A percentile compares a stretch with the other conserved stretches of the same genome.
Evolutionary conservation across 2,329 filamentous ascomycete genomes (phyloP).

Genomic region (Chaetomium sp.): DNA sequence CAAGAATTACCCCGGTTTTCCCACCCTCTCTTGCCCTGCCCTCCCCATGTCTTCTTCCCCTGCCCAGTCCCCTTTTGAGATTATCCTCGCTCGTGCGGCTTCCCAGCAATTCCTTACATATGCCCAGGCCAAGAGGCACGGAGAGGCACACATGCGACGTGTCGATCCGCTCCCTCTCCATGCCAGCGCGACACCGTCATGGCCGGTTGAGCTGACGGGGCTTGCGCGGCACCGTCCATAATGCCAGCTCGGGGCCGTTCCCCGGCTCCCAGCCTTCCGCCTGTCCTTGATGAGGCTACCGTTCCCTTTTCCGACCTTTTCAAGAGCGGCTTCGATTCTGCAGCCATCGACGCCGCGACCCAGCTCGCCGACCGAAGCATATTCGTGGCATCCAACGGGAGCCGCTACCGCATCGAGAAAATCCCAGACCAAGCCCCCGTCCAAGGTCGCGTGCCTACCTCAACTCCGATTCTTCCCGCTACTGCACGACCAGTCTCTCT

Average conservation of each 20-base stretch:
- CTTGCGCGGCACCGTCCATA: constrained; percentile 34
- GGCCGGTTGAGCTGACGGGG: constrained; percentile 34
- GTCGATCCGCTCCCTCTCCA: constrained; percentile 24
- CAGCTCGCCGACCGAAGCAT: constrained; percentile 37
- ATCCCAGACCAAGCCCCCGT: constrained; percentile 26
- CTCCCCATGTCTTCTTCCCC: constrained; percentile 10
- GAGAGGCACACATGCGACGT: constrained; percentile 28
- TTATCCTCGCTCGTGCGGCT: constrained; percentile 21
- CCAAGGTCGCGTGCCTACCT: constrained; percentile 19
- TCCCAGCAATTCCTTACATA: constrained; percentile 7
- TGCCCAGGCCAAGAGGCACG: constrained; percentile 24
- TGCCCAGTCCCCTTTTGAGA: constrained; percentile 21
- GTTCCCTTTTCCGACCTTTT: constrained; percentile 37
- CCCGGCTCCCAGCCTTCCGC: constrained; percentile 34
- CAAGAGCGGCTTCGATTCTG: constrained; percentile 34
- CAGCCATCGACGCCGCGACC: constrained; percentile 35
- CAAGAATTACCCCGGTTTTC: constrained; percentile 24
- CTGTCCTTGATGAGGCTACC: constrained; percentile 34
- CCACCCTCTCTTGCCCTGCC: constrained; percentile 12
- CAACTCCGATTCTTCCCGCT: neutral
- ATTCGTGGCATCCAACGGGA: constrained; percentile 35
- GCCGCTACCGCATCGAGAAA: constrained; percentile 36
- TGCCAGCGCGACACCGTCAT: constrained; percentile 31
- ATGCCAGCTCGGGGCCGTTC: constrained; percentile 35
- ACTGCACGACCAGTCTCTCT: neutral